phyloP scores from a whole-genome alignment of 2,329 filamentous ascomycete genomes.

The Alternaria panax region DNA sequence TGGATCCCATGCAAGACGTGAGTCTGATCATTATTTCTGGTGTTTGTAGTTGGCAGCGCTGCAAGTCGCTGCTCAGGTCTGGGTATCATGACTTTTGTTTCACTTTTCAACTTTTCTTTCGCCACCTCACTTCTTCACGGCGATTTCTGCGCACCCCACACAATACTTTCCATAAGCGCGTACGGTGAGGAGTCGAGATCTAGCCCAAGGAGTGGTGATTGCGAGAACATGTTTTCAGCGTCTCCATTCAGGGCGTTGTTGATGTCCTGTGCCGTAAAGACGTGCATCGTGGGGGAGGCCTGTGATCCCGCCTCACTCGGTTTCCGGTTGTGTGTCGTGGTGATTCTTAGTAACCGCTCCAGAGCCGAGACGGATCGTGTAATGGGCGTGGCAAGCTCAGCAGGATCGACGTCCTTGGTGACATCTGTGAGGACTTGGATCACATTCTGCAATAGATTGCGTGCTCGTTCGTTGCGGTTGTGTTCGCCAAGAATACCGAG shows the following conservation, averaged over 20 bases:
- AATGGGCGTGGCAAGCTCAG: conserved; percentile 58
- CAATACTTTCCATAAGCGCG: conserved; percentile 58
- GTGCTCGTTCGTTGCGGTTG: conserved; percentile 55
- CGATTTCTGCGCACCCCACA: conserved; percentile 51
- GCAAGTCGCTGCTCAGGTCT: not conserved
- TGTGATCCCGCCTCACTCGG: conserved; percentile 41
- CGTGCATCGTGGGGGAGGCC: conserved; percentile 40
- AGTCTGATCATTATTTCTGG: not conserved
- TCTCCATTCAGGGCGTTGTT: conserved; percentile 47
- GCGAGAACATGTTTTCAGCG: conserved; percentile 35
- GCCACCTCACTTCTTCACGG: not conserved
- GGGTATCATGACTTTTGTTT: conserved; percentile 14
- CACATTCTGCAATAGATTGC: conserved; percentile 55
- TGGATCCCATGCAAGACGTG: not conserved
- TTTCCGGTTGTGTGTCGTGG: conserved; percentile 29
- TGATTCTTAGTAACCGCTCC: conserved; percentile 51
- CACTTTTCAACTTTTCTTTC: not conserved
- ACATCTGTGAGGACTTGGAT: conserved; percentile 57
- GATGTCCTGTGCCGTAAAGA: conserved; percentile 48
- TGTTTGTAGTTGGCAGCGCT: not conserved
- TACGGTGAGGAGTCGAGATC: conserved; percentile 57
- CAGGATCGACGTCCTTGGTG: conserved; percentile 56
- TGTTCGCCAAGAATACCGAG: conserved; percentile 56
- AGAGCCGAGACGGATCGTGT: conserved; percentile 57
- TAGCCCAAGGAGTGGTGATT: conserved; percentile 47